phyloP scores from a whole-genome alignment of 2,329 filamentous ascomycete genomes.

The Talaromyces atroroseus region DNA sequence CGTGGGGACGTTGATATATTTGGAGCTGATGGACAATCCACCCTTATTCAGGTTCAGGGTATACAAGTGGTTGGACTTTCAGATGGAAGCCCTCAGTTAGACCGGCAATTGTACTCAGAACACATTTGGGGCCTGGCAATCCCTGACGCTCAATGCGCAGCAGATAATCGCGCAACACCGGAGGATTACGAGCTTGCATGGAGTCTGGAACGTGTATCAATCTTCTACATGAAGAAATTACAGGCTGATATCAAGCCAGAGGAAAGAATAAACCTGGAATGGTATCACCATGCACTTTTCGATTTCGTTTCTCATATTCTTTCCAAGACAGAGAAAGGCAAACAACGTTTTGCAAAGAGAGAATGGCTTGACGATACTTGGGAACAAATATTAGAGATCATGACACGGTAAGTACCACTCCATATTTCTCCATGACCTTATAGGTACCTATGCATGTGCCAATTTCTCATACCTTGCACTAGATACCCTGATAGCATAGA shows the following conservation, averaged over 20 bases:
- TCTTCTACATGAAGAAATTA: conserved; percentile 6
- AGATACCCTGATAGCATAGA: too few species aligned
- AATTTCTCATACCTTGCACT: conserved; percentile 3
- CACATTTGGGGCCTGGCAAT: conserved; percentile 3
- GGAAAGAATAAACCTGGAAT: conserved; percentile 1
- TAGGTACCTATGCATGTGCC: neutral
- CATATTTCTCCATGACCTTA: too few species aligned
- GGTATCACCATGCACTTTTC: neutral
- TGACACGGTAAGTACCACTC: neutral
- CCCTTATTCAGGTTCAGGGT: too few species aligned
- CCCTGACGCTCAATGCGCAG: neutral
- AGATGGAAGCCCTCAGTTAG: too few species aligned
- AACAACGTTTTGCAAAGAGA: neutral
- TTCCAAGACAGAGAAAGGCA: neutral
- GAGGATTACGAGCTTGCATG: neutral
- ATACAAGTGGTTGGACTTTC: too few species aligned
- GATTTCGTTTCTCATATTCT: neutral
- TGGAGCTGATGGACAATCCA: too few species aligned
- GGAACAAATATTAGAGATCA: neutral
- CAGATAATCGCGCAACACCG: neutral
- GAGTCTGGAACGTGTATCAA: neutral
- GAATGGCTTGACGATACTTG: conserved; percentile 4
- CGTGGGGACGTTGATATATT: too few species aligned
- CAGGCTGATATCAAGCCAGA: neutral
- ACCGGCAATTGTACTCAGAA: conserved; percentile 3